Base-by-base conservation (phyloP, 2,329 filamentous ascomycete genomes). In the Xylariaceae sp. region DNA sequence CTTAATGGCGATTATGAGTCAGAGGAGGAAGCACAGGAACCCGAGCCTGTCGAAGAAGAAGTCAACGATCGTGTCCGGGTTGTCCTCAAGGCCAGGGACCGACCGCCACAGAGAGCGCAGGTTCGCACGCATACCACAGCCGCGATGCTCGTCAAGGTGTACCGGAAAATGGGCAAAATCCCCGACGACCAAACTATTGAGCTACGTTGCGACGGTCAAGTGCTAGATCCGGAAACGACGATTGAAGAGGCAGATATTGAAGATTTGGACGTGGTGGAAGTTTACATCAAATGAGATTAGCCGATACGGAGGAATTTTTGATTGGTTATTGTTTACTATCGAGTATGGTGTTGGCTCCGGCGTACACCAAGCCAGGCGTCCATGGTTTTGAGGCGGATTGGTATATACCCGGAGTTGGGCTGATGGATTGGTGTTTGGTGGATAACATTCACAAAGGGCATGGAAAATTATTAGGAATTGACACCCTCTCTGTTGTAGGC, bases 141-240 rank as follows among this genome's bases (percentile, higher is more conserved):
- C 18, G 72, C 71, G 24, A 79, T 76, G 39, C 71, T 94, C 38
- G 67, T 85, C 15, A 68, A 66, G 30, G 76, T 72, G 3, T 91
- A 85, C 59, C 74, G 79, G 38, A 67, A 68, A 29, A 66, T 73
- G 50, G 72, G 75, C 22, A 53, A 67, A 0, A 60, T 90, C 15
- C 62, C 66, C 0, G 57, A 65, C 1, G 72, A 74, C 4, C 74
- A 71, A 50, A 62, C 72, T 0, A 65, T 93, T 3, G 72, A 73
- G 29, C 66, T 95, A 9, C 70, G 74, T 51, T 90, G 89, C 62
- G 89, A 95, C 52, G 89, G 89, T 12, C 87, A 90, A 38, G 67
- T 69, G 35, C 66, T 94, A 19, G 76, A 83, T 12, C 73, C 77
- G 15, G 69, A 79, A 2, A 65, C 68, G 22, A 76, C 73, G 2